Evolutionary conservation across 176 grass and related monocot species (phyloP), one percentile per base, ranked within the genome.

Genomic region (Ensete ventricosum): DNA sequence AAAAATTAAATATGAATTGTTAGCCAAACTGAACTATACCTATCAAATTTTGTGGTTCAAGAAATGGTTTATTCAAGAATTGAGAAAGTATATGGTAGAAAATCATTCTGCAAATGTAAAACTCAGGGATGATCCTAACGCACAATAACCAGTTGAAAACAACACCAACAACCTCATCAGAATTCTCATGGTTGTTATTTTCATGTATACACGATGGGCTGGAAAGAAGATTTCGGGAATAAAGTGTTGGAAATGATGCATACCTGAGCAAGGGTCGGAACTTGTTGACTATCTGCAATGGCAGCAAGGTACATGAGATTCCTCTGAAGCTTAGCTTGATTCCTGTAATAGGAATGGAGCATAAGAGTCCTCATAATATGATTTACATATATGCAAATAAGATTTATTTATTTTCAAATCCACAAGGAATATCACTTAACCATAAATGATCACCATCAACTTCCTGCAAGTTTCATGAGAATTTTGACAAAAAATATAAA

Each of bases 281-380:
- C 78, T 64, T 80, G 78, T 73, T 80, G 78, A 64, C 69, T 80
- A 73, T 80, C 78, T 63, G 78, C 78, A 80, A 80, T 80, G 1
- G 78, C 78, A n/a, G 78, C 78, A 80, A 80, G 78, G 69, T 80
- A 80, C 78, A 80, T 80, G 13, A 80, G 69, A 73, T 80, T 80
- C 23, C 78, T 72, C 64, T 80, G 78, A 80, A 80, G 78, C 48
- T 72, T 80, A 65, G 78, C 78, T 80, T 80, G 78, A 24, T 80
- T 80, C 69, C 78, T 80, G 69, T 12, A 25, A 73, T 23, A 63
- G 26, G 25, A 80, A 72, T n/a, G 24, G 50, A 57, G 51, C 55
- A 29, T 68, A 65, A 26, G 19, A 25, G 62, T 25, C 12, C 21
- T 25, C 1, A 9, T 26, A 63, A 10, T 23, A 27, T 65, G 11